Evolutionary conservation across 2,329 filamentous ascomycete genomes (phyloP).

Genomic region (Seiridium cupressi): DNA sequence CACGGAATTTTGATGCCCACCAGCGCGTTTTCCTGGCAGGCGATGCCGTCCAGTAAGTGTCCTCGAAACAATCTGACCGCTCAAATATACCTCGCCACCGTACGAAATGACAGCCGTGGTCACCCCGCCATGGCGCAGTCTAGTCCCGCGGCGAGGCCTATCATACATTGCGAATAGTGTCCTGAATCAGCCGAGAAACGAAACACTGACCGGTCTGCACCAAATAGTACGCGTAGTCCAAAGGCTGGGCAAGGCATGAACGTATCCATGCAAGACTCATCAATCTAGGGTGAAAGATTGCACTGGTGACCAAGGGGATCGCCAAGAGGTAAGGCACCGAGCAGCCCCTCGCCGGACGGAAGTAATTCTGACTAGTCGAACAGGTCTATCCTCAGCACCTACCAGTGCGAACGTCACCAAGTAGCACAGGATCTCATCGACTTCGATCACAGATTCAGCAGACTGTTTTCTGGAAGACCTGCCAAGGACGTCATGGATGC

Average conservation of each 20-base stretch:
- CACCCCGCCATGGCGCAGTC: too few relatives aligned
- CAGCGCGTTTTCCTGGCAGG: conserved; percentile 68
- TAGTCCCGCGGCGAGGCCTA: too few relatives aligned
- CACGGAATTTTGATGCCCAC: conserved; percentile 50
- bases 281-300: conserved; percentile 38
- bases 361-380: too few relatives aligned
- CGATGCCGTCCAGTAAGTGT: conserved; percentile 52
- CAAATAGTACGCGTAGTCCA: conserved; percentile 40
- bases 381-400: conserved; percentile 42
- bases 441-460: conserved; percentile 58
- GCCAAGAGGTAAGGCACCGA: conserved; percentile 26
- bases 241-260: conserved; percentile 73
- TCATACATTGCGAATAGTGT: too few relatives aligned
- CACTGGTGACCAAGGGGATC: conserved; percentile 41
- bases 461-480: conserved; percentile 55
- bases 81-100: too few relatives aligned
- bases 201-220: too few relatives aligned
- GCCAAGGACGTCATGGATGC: conserved; percentile 59
- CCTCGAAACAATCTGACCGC: too few relatives aligned
- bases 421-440: conserved; percentile 66
- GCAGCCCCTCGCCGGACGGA: too few relatives aligned
- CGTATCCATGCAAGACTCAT: conserved; percentile 30
- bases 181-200: too few relatives aligned
- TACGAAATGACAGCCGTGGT: too few relatives aligned
- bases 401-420: conserved; percentile 50